Percentiles rank a stretch among this genome's conserved stretches.
Conservation (phyloP, 106 monocot genomes). For the Dendrobium catenatum region DNA sequence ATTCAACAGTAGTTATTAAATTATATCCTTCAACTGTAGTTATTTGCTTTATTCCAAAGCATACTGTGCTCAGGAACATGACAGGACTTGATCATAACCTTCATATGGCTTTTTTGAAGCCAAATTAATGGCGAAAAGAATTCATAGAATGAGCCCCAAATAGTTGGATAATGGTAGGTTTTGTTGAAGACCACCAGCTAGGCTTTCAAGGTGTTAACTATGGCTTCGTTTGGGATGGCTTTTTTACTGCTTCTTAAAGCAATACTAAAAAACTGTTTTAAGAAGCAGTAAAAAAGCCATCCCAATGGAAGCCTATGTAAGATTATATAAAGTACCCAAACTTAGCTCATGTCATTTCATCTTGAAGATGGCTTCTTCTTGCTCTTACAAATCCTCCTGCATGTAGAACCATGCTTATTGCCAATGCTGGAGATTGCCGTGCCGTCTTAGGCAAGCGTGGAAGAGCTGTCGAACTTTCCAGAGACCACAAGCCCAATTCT, state of each 20-base stretch:
- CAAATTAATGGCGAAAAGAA: neutral
- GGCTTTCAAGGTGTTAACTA: neutral
- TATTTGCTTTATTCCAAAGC: too few relatives aligned
- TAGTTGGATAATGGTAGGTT: neutral
- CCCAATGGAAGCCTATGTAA: too few relatives aligned
- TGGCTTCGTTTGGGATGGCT: too few relatives aligned
- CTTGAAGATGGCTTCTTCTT: neutral
- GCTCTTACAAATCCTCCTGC: neutral
- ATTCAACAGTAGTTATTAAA: too few relatives aligned
- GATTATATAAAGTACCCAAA: neutral
- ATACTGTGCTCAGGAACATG: neutral
- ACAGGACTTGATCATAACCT: neutral
- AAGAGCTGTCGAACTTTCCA: conserved; percentile 34
- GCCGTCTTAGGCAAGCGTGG: conserved; percentile 48
- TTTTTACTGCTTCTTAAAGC: too few relatives aligned
- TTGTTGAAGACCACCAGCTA: neutral
- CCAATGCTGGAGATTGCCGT: conserved; percentile 52
- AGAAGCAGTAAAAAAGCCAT: too few relatives aligned
- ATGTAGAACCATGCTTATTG: conserved; percentile 37
- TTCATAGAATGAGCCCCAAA: neutral
- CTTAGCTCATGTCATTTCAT: neutral
- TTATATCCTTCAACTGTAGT: too few relatives aligned
- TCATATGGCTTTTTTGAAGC: neutral
- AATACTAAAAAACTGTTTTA: too few relatives aligned
- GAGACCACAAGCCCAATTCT: conserved; percentile 51